Base-by-base conservation (phyloP, 208 protist genomes). In the Porcisia hertigi region DNA sequence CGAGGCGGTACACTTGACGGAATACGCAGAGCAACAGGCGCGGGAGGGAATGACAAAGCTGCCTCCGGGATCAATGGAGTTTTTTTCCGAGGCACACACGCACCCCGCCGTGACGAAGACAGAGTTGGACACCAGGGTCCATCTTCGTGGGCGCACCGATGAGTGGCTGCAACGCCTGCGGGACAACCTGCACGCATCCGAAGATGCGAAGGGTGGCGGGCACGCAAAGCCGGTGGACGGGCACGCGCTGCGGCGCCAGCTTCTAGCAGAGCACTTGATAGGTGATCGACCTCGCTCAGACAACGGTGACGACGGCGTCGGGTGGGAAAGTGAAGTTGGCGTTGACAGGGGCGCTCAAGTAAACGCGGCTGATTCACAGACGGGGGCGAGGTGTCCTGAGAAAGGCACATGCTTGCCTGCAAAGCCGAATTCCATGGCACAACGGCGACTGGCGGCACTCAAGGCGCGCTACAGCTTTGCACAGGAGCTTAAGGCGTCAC, bases 391-490 rank as follows among this genome's bases (percentile, higher is more conserved):
- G 12, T 43, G 47, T 49, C 16, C 6, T 49, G 63, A 34, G 11
- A 67, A 52, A 12, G 63, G 25, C 25, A 11, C 63, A 4, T 67
- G n/a, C 45, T 6, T 20, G 11, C 23, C 25, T 18, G 66, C 25
- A 18, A 39, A 2, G 52, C 34, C 69, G 34, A 20, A 16, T 53
- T 72, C 76, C 9, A 75, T 80, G 1, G 82, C 92, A 54, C 80
- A 86, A 69, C 83, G 89, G 11, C 85, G 90, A 3, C 63, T 97
- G 64, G 75, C 70, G 0, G 93, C 93, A 18, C 82, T 97, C 14
- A 97, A 97, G 79, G 84, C 88, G 3, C 90, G 93, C 25, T 88
- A 95, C 71, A 82, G 86, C 18, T 81, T 92, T 53, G 88, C 88
- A 0, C 82, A 94, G 69, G 60, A 72, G 59, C 69, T 91, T 18